Evolutionary conservation across 805 yeast species (phyloP).

Genomic region (Metschnikowia vanudenii): DNA sequence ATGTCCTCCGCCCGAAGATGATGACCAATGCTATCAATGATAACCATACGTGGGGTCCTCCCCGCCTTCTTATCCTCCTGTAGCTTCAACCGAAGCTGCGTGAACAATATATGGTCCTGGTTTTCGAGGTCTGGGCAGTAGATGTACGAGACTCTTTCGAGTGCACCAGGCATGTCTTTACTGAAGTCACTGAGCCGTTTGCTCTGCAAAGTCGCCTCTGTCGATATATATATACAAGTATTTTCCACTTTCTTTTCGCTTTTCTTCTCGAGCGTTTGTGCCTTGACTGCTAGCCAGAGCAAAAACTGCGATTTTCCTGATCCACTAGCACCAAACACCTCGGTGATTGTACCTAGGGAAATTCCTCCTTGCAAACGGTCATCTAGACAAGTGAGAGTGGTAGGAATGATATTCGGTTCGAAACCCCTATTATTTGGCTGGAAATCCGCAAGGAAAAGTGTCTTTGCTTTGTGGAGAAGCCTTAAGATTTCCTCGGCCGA

Average conservation of each 20-base stretch:
- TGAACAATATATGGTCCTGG: constrained; percentile 68
- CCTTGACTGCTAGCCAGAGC: constrained; percentile 52
- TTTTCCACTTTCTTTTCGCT: neutral
- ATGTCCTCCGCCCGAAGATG: constrained; percentile 62
- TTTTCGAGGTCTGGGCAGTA: constrained; percentile 66
- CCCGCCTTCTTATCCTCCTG: constrained; percentile 22
- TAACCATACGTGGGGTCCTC: constrained; percentile 48
- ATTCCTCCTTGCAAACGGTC: constrained; percentile 14
- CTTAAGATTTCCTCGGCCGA: constrained; percentile 6
- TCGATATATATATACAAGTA: constrained; percentile 62
- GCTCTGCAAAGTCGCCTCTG: constrained; percentile 74
- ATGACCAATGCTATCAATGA: constrained; percentile 82
- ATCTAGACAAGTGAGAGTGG: constrained; percentile 13
- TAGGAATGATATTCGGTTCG: constrained; percentile 2
- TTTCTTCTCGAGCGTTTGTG: neutral
- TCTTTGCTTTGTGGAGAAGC: constrained; percentile 1
- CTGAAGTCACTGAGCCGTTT: constrained; percentile 44
- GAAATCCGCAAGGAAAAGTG: neutral
- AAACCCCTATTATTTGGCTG: neutral
- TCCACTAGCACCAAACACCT: constrained; percentile 80
- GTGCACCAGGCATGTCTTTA: constrained; percentile 13
- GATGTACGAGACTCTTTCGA: constrained; percentile 47
- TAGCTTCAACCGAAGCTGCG: constrained; percentile 61
- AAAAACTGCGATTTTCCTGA: constrained; percentile 84
- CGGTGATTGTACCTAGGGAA: constrained; percentile 42